Evolutionary conservation across 306 rosid species (phyloP), one percentile per base, ranked within the genome.

Genomic region (Ormosia emarginata): DNA sequence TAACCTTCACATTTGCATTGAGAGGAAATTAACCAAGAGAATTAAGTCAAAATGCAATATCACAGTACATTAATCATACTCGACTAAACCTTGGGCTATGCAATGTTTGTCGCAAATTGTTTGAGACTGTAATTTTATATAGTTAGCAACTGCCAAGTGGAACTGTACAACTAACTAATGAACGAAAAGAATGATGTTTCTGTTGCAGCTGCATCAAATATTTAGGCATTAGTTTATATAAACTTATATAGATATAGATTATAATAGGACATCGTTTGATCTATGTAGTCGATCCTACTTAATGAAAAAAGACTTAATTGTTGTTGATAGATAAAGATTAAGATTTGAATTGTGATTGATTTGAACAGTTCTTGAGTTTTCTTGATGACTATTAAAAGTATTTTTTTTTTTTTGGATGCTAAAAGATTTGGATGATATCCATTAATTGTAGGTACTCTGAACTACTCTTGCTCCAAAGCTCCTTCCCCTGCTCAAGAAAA

Each of bases 361-460:
- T 41, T 52, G 37, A 7, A 33, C 24, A 5, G 36, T 24, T 41
- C 50, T 62, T 73, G 72, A 77, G 3, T 59, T 52, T 37, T 66
- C 32, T 59, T 65, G n/a, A 64, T 24, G 52, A n/a, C 52, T 47
- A 32, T 14, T 58, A 41, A 29, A 43, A 55, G 78, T 12, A 57
- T 41, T n/a, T 56, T 3, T 53, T 63, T 81, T 63, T 63, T 83
- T 63, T 41, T 10, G 43, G 39, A 33, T 76, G 62, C 67, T 84
- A 84, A 90, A 81, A 33, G 15, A 41, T 52, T 79, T 72, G 75
- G 67, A 18, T 75, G 74, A 71, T 77, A 57, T 77, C 12, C 24
- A 85, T 24, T n/a, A n/a, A n/a, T n/a, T 81, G 11, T 59, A 95
- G 96, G 98, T 84, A 88, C 86, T 18, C 24, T 95, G 75, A 14